Evolutionary conservation across 805 yeast genomes (phyloP).

Genomic region (Pichia paraexigua): DNA sequence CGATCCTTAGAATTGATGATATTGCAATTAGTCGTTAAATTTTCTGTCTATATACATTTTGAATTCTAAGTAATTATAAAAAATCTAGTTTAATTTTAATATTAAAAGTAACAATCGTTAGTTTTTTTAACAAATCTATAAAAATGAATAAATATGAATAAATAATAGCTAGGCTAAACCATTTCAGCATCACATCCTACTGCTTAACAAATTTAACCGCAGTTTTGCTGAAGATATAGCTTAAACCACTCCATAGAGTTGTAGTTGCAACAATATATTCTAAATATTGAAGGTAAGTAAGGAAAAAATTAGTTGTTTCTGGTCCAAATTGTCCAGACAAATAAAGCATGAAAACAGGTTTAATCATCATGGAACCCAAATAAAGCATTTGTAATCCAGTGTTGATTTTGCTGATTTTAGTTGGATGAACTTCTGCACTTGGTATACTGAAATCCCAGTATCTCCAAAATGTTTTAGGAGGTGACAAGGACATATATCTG

Average conservation of each 20-base stretch:
- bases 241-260: conserved; percentile 69
- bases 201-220: conserved; percentile 44
- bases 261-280: conserved; percentile 60
- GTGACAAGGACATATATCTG: conserved; percentile 65
- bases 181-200: not conserved
- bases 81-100: not conserved
- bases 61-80: too few species aligned
- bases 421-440: conserved; percentile 84
- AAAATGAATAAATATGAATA: not conserved
- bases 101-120: not conserved
- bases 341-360: conserved; percentile 40
- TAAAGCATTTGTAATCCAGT: conserved; percentile 91
- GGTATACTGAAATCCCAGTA: conserved; percentile 75
- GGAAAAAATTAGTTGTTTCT: conserved; percentile 19
- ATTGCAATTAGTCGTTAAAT: conserved; percentile 77
- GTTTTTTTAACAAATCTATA: not conserved
- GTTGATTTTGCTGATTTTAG: conserved; percentile 76
- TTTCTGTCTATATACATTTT: not conserved
- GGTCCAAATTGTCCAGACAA: conserved; percentile 25
- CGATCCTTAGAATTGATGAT: conserved; percentile 93
- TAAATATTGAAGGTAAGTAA: conserved; percentile 22
- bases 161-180: not conserved
- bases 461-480: conserved; percentile 63
- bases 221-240: conserved; percentile 61
- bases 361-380: conserved; percentile 54